phyloP scores from a whole-genome alignment of 768 basidiomycete species.

The Lactifluus hygrophoroides region DNA sequence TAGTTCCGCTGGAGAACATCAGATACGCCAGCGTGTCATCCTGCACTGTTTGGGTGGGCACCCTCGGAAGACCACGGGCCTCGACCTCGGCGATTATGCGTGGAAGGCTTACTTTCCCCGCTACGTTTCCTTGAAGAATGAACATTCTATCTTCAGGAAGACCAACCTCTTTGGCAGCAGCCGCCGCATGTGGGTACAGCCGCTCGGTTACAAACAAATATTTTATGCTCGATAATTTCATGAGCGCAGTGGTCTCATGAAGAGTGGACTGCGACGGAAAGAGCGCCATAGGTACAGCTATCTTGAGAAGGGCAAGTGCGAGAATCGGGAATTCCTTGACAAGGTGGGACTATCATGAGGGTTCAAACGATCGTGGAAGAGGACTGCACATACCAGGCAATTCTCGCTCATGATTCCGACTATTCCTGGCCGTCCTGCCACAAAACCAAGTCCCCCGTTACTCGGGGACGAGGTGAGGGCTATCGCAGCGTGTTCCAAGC shows the following conservation, averaged over 20 bases:
- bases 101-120: slow-evolving; percentile 37
- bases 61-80: slow-evolving; percentile 31
- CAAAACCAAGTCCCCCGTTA: slow-evolving; percentile 50
- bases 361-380: not conserved
- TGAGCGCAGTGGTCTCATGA: slow-evolving; percentile 44
- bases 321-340: slow-evolving; percentile 47
- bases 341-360: not conserved
- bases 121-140: slow-evolving; percentile 36
- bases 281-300: slow-evolving; percentile 45
- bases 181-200: slow-evolving; percentile 35
- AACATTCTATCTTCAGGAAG: slow-evolving; percentile 38
- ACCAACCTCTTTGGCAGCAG: slow-evolving; percentile 29
- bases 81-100: slow-evolving; percentile 37
- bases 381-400: slow-evolving; percentile 42
- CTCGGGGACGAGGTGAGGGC: slow-evolving; percentile 33
- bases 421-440: slow-evolving; percentile 36
- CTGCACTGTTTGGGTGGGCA: slow-evolving; percentile 37
- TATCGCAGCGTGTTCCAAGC: slow-evolving; percentile 47
- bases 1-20: slow-evolving; percentile 72
- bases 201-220: slow-evolving; percentile 45
- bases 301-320: slow-evolving; percentile 39
- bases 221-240: slow-evolving; percentile 41
- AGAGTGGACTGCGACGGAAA: slow-evolving; percentile 48
- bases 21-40: slow-evolving; percentile 58
- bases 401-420: slow-evolving; percentile 67